These are phyloP conservation scores for Hirsutella rhossiliensis DNA, from an alignment of 2,329 filamentous ascomycete genomes.

Conservation along the genomic window DNA sequence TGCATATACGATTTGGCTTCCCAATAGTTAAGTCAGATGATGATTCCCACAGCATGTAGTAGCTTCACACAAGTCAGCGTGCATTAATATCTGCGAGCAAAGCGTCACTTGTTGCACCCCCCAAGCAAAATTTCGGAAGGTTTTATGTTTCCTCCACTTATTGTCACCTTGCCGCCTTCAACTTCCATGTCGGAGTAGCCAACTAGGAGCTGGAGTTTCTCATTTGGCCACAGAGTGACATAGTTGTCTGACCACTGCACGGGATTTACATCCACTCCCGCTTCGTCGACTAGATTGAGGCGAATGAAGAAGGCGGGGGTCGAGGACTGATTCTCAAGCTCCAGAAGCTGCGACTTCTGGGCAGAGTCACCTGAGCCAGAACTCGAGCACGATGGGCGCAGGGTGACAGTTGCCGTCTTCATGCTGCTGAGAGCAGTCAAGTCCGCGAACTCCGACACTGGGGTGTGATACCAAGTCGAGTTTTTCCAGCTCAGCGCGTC, in stretches of 20 bases:
- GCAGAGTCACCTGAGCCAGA: background rate
- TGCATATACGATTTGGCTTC: no score
- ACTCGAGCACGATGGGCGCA: background rate
- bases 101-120: no score
- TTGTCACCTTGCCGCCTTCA: background rate
- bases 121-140: background rate
- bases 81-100: no score
- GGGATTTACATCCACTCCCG: slow-evolving; percentile 33
- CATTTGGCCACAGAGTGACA: slow-evolving; percentile 45
- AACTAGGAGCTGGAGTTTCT: slow-evolving; percentile 25
- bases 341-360: slow-evolving; percentile 14
- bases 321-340: slow-evolving; percentile 36
- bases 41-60: no score
- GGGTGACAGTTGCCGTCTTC: slow-evolving; percentile 12
- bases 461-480: slow-evolving; percentile 48
- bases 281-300: slow-evolving; percentile 32
- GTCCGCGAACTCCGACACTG: slow-evolving; percentile 37
- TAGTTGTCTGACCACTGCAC: slow-evolving; percentile 52
- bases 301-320: slow-evolving; percentile 47
- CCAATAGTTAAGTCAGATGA: no score
- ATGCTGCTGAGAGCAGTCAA: slow-evolving; percentile 31
- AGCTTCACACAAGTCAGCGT: no score
- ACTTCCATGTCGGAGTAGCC: slow-evolving; percentile 1
- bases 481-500: slow-evolving; percentile 43
- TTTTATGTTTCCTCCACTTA: slow-evolving; percentile 6